A percentile compares a stretch with the other conserved stretches of the same genome.
Evolutionary conservation across 805 yeast genomes (phyloP).

Genomic region (Zygotorulaspora chibaensis): DNA sequence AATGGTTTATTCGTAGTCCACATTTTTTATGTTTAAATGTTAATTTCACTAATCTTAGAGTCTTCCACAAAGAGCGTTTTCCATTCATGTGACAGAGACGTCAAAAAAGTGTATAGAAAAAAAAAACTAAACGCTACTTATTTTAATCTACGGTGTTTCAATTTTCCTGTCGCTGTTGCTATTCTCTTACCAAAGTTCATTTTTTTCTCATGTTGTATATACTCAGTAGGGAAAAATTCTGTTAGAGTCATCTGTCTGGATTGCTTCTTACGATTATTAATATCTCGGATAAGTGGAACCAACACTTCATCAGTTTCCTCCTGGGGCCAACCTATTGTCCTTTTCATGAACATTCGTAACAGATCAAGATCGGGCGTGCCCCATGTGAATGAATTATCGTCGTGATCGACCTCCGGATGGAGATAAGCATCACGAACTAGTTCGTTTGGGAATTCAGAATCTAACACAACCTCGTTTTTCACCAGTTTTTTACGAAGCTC

Average conservation of each 20-base stretch:
- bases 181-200: slow-evolving; percentile 56
- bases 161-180: slow-evolving; percentile 50
- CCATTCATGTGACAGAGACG: neutral
- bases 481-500: slow-evolving; percentile 53
- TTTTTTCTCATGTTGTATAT: slow-evolving; percentile 44
- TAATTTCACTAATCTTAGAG: no score
- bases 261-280: slow-evolving; percentile 57
- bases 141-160: slow-evolving; percentile 32
- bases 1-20: no score
- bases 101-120: neutral
- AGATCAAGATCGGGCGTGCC: slow-evolving; percentile 83
- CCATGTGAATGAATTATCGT: slow-evolving; percentile 77
- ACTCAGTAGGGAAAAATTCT: slow-evolving; percentile 65
- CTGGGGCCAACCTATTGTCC: slow-evolving; percentile 74
- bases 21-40: no score
- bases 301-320: slow-evolving; percentile 74
- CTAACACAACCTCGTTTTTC: slow-evolving; percentile 52
- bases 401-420: slow-evolving; percentile 80
- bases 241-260: slow-evolving; percentile 57
- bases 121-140: slow-evolving; percentile 2
- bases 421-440: slow-evolving; percentile 69
- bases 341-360: slow-evolving; percentile 63
- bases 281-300: slow-evolving; percentile 76
- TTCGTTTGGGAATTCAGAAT: slow-evolving; percentile 64
- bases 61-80: neutral